Base-by-base conservation (phyloP, 768 basidiomycete genomes). In the Boletus rubropictus region DNA sequence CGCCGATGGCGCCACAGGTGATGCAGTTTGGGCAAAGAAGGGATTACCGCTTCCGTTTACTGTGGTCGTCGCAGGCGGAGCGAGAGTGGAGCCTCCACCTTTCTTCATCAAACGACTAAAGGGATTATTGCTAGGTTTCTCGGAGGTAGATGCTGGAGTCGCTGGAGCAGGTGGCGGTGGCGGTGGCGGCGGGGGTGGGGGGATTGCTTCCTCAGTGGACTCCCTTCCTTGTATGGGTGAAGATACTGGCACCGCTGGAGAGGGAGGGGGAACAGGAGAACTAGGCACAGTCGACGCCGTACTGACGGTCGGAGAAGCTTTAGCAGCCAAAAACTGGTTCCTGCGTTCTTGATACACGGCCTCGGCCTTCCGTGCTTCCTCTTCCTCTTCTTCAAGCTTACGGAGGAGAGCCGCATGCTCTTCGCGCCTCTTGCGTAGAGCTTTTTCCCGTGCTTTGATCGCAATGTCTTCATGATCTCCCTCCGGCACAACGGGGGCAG, bases 391-490 rank as follows among this genome's bases (percentile, higher is more conserved):
- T 63, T 92, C 87, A 17, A 90, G 72, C 55, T 80, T 76, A 41
- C 85, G 80, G 17, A 93, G 66, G 40, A 84, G 72, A 38, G 76
- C 85, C 15, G 74, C 75, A 1, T 88, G 78, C n/a, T 77, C 89
- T 55, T 85, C 85, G 3, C 80, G 78, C 51, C 82, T 82, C 62
- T 84, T 86, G 41, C 74, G 73, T n/a, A 92, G 58, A 3, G 76
- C 78, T 49, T 78, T 86, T 62, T 92, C 86, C 11, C 85, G 78
- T 11, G 74, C 79, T 44, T 75, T 76, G 9, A 96, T 61, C 14
- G 69, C 74, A 36, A 76, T 80, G 51, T 96, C 94, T 62, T 92
- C 90, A 0, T 81, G 81, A 54, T 95, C 91, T 36, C 83, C 74
- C 48, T 75, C 69, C 3, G 76, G 77, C 18, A 48, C 70, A 5